These are phyloP conservation scores for Kluyveromyces siamensis DNA, from an alignment of 805 yeast genomes.

Conservation along the genomic window DNA sequence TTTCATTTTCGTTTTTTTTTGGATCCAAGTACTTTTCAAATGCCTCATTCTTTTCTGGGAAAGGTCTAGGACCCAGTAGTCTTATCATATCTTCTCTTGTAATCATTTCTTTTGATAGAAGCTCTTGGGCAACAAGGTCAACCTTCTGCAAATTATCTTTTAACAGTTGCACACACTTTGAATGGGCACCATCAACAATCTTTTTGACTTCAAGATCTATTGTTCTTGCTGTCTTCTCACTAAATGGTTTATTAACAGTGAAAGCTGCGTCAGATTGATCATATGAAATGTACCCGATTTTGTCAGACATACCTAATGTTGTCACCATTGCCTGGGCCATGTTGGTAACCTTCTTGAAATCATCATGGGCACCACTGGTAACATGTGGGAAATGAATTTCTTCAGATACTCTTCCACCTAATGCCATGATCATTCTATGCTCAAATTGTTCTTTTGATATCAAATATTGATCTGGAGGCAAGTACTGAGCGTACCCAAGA, in stretches of 20 bases:
- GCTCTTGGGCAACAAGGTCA: constrained; percentile 77
- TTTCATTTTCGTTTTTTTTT: constrained; percentile 5
- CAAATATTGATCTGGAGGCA: constrained; percentile 87
- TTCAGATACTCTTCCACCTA: constrained; percentile 96
- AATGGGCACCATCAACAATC: constrained; percentile 68
- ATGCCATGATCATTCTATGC: constrained; percentile 92
- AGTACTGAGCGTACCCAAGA: constrained; percentile 92
- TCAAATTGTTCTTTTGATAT: constrained; percentile 66
- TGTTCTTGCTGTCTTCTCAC: constrained; percentile 72
- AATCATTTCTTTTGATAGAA: constrained; percentile 78
- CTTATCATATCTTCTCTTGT: constrained; percentile 93
- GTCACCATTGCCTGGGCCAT: constrained; percentile 94
- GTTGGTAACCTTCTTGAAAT: constrained; percentile 88
- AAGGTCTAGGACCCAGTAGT: constrained; percentile 85
- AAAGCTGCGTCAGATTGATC: constrained; percentile 42
- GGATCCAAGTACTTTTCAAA: constrained; percentile 76
- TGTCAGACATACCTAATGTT: constrained; percentile 80
- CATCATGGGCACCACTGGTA: constrained; percentile 94
- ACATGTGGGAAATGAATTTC: constrained; percentile 88
- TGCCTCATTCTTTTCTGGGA: constrained; percentile 82
- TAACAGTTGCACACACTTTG: constrained; percentile 56
- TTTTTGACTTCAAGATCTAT: constrained; percentile 80
- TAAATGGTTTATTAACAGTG: constrained; percentile 72
- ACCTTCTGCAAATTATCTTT: constrained; percentile 63
- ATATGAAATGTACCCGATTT: constrained; percentile 72